Percentiles rank a stretch among this genome's conserved stretches.
Evolutionary conservation across 106 monocot species (phyloP).

Genomic region (Amphibolis antarctica): DNA sequence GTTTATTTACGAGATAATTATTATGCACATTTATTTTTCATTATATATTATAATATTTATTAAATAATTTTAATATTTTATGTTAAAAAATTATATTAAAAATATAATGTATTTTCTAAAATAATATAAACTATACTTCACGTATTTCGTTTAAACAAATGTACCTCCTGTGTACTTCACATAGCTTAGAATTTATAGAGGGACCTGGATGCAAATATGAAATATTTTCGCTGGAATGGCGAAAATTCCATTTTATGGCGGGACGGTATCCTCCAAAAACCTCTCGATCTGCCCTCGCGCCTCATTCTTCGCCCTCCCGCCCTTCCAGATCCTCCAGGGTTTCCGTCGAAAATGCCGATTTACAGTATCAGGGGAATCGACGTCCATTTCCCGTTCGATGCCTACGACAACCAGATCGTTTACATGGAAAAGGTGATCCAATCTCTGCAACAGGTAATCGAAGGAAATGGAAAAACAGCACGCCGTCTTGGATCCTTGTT

Average conservation of each 20-base stretch:
- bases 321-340: background rate
- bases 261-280: background rate
- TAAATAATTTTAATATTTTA: too few species aligned
- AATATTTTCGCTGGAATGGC: background rate
- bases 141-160: too few species aligned
- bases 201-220: too few species aligned
- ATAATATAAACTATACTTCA: too few species aligned
- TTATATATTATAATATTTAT: too few species aligned
- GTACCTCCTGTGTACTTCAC: too few species aligned
- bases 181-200: too few species aligned
- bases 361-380: constrained; percentile 88
- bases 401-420: constrained; percentile 74
- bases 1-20: too few species aligned
- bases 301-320: background rate
- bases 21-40: too few species aligned
- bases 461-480: background rate
- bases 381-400: constrained; percentile 41
- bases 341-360: constrained; percentile 41
- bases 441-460: constrained; percentile 58
- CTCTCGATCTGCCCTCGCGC: background rate
- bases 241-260: background rate
- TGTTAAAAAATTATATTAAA: too few species aligned
- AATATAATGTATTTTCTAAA: too few species aligned
- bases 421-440: constrained; percentile 98
- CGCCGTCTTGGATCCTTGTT: background rate